These are phyloP conservation scores for Hibiscus trionum DNA, from an alignment of 345 rosid species.

Conservation along the genomic window DNA sequence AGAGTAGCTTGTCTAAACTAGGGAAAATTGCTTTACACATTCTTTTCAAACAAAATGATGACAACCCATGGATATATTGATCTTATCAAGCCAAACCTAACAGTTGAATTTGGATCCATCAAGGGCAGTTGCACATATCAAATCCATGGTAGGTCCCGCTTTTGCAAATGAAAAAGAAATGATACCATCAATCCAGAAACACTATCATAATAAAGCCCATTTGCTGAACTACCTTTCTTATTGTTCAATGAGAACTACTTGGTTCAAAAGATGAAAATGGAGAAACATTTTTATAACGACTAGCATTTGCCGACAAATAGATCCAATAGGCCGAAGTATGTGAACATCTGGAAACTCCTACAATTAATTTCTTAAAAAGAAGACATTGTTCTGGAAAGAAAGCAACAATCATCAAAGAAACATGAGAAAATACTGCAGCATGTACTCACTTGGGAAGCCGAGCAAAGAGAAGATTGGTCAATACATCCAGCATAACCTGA, in stretches of 20 bases:
- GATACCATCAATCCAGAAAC: background rate
- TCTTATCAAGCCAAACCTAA: background rate
- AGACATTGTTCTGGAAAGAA: background rate
- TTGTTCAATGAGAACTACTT: background rate
- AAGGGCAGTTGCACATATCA: background rate
- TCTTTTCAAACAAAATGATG: background rate
- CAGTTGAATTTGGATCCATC: background rate
- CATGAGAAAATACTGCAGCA: slow-evolving; percentile 9
- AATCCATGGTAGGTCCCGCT: background rate
- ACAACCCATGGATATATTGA: background rate
- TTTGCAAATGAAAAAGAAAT: background rate
- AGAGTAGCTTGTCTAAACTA: background rate
- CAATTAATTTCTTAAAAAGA: background rate
- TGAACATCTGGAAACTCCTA: background rate
- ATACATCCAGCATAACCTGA: slow-evolving; percentile 94
- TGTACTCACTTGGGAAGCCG: slow-evolving; percentile 88
- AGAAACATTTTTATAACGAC: background rate
- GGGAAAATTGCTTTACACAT: background rate
- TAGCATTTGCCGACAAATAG: background rate
- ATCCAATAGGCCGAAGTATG: background rate
- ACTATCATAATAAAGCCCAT: background rate
- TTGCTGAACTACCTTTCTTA: background rate
- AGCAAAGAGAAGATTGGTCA: slow-evolving; percentile 96
- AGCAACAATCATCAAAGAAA: slow-evolving; percentile 1
- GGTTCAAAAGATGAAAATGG: background rate